Base-by-base conservation (phyloP, 2,329 filamentous ascomycete species). In the Ploettnerulaceae sp. region DNA sequence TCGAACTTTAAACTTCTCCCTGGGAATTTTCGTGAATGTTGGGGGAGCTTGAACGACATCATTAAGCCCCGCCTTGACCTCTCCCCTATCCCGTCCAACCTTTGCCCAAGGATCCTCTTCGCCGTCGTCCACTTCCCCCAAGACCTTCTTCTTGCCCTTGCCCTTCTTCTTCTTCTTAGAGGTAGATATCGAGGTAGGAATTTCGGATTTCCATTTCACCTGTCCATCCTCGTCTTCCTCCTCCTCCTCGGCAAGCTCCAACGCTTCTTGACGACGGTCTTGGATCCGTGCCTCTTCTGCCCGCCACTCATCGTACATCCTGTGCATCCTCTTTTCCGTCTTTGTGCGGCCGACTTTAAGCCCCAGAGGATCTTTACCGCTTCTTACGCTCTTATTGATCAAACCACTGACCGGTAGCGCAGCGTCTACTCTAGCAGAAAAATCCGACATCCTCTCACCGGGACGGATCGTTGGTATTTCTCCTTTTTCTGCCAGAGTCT, bases 251-350 rank as follows among this genome's bases (percentile, higher is more conserved):
- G 56, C 57, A n/a, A 60, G 17, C 34, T 66, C 63, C 8, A 45
- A 20, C 1, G 49, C 58, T 15, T 62, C 62, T 29, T 57, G 47
- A n/a, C 55, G 33, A 38, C 54, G 57, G 37, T 66, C 61, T 22
- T 63, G 54, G 6, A 61, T 61, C 34, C 79, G 80, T 41, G 70
- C 71, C 17, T 86, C 84, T 58, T 84, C 77, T 56, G 82, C 82
- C 43, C 76, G 72, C 76, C 86, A 89, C 57, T 91, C 86, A 34
- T 84, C 82, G 63, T 90, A 88, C 54, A 88, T 75, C 61, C 86
- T 86, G 58, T 82, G 81, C 72, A 96, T 83, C 55, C 84, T 83
- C 64, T 81, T 85, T 69, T 96, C 90, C 61, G 90, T 93, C 65
- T 83, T 84, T 5, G 90, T 96, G 41, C 79, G 75, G 53, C 79